Base-by-base conservation (phyloP, 202 grass and related monocot species). In the Zizania palustris region DNA sequence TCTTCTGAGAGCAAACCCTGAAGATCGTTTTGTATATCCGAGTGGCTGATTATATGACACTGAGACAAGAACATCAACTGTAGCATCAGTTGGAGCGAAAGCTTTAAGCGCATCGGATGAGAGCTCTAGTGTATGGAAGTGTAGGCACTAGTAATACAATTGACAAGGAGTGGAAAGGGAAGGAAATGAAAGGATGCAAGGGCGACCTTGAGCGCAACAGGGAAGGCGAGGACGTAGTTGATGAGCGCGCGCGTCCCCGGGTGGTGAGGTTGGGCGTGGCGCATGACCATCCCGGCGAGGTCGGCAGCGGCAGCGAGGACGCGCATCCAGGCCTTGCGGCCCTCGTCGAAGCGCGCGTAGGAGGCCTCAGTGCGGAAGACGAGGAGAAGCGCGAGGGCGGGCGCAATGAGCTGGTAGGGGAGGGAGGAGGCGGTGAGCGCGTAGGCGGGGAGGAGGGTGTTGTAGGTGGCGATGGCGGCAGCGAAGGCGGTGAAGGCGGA, bases 311-410 rank as follows among this genome's bases (percentile, higher is more conserved):
- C 85, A 3, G 85, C 80, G 44, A 98, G 66, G 13, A 98, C 83
- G 76, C 82, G 85, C 89, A 88, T 83, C 95, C 95, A 98, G 0
- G 85, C 89, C 80, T 92, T 94, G 18, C 91, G 86, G 4, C 89
- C 95, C 80, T 98, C 95, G 33, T 90, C 80, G 59, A 92, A 95
- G 33, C 95, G 78, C 16, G 91, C 86, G 80, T 98, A 98, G 78
- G 95, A 95, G 0, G 95, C 95, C 89, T 98, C 95, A 2, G 95
- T 98, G 76, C 95, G 81, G 82, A 98, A 98, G 58, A 98, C 95
- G 16, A 98, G 87, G 73, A 98, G 82, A 44, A 98, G 85, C 6
- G 95, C 95, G 60, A 98, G 87, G 5, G 95, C 91, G 1, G 95
- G 95, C 0, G 91, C 95, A 0, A 85, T 94, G 80, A 98, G 89